Evolutionary conservation across 23 red algal genomes (phyloP).

Genomic region (Gracilaria domingensis): DNA sequence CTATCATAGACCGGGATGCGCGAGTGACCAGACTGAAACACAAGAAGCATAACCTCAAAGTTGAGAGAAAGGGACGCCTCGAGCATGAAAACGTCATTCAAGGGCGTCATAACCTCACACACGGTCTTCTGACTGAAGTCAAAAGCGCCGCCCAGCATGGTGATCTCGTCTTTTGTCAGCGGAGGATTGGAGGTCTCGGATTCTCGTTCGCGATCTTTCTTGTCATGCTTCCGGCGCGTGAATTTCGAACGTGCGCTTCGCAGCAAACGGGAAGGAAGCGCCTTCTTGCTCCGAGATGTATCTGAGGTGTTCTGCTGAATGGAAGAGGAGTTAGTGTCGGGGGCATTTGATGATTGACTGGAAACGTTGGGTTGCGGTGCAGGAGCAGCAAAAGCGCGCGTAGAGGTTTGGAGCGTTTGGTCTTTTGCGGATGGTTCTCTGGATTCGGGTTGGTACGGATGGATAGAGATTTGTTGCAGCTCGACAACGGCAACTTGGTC

Average conservation of each 20-base stretch:
- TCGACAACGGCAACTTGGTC: constrained; percentile 52
- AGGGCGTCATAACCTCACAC: constrained; percentile 89
- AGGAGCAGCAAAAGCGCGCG: not conserved
- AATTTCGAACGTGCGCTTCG: not conserved
- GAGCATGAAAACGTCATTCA: constrained; percentile 97
- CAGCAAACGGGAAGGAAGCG: not conserved
- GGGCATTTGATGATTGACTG: not conserved
- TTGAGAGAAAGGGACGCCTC: constrained; percentile 80
- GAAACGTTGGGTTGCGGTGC: not conserved
- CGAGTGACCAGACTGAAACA: constrained; percentile 97
- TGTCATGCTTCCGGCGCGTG: constrained; percentile 4
- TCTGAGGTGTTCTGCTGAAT: not conserved
- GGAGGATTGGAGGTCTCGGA: constrained; percentile 39
- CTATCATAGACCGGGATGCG: constrained; percentile 90
- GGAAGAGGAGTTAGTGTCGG: not conserved
- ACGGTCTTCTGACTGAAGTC: constrained; percentile 95
- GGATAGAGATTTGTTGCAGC: constrained; percentile 42
- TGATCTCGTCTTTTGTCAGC: constrained; percentile 81
- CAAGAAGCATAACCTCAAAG: constrained; percentile 88
- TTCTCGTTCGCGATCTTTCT: constrained; percentile 41
- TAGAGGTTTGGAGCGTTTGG: constrained; percentile 8
- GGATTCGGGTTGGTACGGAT: not conserved
- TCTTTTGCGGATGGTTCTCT: not conserved
- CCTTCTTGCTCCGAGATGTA: not conserved
- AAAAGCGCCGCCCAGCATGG: constrained; percentile 90